Evolutionary conservation across 179 eudicot genomes (phyloP).

Genomic region (Actinidia chinensis): DNA sequence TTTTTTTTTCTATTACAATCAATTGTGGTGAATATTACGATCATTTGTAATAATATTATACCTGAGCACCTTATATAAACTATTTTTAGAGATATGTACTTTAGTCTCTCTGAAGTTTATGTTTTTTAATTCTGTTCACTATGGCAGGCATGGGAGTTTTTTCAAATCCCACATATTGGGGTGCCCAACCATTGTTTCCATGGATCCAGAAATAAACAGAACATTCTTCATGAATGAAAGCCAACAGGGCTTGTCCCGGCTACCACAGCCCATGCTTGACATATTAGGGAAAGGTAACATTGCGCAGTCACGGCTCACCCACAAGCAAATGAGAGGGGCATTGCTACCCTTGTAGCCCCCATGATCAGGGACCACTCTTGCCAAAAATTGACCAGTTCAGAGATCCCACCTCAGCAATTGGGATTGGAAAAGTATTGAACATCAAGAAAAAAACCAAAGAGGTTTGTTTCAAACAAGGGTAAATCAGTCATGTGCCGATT

Average conservation of each 20-base stretch:
- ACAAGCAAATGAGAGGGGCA: slow-evolving; percentile 96
- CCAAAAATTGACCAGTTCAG: slow-evolving; percentile 80
- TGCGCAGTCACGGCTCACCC: slow-evolving; percentile 96
- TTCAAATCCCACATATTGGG: slow-evolving; percentile 97
- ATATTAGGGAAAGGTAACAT: slow-evolving; percentile 88
- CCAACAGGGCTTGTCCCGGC: slow-evolving; percentile 88
- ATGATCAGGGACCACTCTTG: slow-evolving; percentile 65
- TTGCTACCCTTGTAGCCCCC: slow-evolving; percentile 77
- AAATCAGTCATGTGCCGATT: no score
- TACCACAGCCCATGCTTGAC: slow-evolving; percentile 92
- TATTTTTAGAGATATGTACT: background rate
- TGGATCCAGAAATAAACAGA: slow-evolving; percentile 90
- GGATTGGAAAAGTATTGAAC: slow-evolving; percentile 61
- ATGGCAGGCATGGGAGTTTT: slow-evolving; percentile 70
- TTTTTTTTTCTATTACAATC: no score
- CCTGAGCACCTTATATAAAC: no score
- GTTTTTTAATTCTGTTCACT: background rate
- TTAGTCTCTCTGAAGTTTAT: background rate
- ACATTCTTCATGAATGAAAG: slow-evolving; percentile 77
- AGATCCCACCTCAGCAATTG: slow-evolving; percentile 80
- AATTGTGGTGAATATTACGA: no score
- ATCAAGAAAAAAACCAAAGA: slow-evolving; percentile 88
- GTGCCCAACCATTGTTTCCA: slow-evolving; percentile 91
- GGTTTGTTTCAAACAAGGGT: slow-evolving; percentile 35
- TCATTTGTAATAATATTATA: no score